Evolutionary conservation across 768 basidiomycete species (phyloP), one percentile per base, ranked within the genome.

Genomic region (Leccinum arenicola): DNA sequence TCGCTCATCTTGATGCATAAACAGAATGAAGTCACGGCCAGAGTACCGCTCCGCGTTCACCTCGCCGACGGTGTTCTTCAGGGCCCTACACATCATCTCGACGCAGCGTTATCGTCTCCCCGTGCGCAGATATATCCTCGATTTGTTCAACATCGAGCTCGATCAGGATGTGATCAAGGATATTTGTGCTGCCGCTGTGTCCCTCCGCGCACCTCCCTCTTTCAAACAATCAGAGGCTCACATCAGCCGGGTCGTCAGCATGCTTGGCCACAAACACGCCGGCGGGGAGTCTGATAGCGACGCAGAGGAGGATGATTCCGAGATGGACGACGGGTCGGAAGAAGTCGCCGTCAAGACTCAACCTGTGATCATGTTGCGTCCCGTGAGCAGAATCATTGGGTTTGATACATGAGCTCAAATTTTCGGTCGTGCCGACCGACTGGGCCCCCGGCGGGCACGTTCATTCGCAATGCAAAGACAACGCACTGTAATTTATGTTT

Each of bases 101-200:
- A 89, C 88, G 1, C 91, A 92, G 59, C 87, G 91, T 59, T 98
- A 93, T 73, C 89, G 95, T 27, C 83, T 95, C 9, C 93, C 95
- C 15, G 95, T 97, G 59, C 86, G 96, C 50, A 82, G 92, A 57
- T 98, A 95, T 72, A 88, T 98, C 62, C 73, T 98, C 60, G 96
- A 99, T 59, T 79, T 98, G 6, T 99, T 99, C 79, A 89, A 88
- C 66, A 76, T 95, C 54, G 87, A 89, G 43, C 74, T 97, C 54
- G 84, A 91, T 64, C 76, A 78, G 40, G 82, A 86, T 45, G 74
- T 87, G 38, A 81, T 88, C 45, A 75, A 75, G 53, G 75, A 78
- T 23, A 76, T 94, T 33, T 75, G 75, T 19, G 82, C 82, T 29
- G 82, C 79, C 48, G 81, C 81, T 1, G 72, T 77, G 45, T 71